Percentiles rank a stretch among this genome's conserved stretches.
Conservation (phyloP, 345 rosid genomes). For the Nasturtium officinale region DNA sequence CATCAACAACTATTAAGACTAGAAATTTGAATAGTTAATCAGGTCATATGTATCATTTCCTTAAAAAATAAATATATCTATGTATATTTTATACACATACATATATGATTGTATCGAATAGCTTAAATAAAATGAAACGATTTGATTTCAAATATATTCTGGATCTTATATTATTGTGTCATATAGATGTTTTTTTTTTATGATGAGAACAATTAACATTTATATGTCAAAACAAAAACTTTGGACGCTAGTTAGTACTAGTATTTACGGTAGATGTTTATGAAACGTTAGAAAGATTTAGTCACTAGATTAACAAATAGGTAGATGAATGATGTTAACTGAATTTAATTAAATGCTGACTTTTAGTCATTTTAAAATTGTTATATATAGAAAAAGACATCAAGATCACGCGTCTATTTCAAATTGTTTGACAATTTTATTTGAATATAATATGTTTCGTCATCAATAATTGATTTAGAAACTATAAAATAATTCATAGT, state of each 20-base stretch:
- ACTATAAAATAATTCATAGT: background rate
- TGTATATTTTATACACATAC: background rate
- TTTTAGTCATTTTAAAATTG: background rate
- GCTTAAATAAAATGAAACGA: background rate
- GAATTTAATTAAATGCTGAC: background rate
- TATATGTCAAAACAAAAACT: background rate
- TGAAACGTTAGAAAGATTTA: background rate
- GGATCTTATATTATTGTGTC: background rate
- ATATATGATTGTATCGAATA: background rate
- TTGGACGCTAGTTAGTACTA: background rate
- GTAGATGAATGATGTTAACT: background rate
- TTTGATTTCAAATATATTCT: background rate
- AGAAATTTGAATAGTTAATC: background rate
- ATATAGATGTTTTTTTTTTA: background rate
- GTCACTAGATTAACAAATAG: background rate
- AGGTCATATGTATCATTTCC: conserved; percentile 13
- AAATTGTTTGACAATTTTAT: conserved; percentile 1
- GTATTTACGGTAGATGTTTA: background rate
- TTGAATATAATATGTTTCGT: background rate
- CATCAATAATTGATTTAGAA: conserved; percentile 1
- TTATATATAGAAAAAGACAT: background rate
- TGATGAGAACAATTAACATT: background rate
- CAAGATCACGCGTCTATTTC: background rate
- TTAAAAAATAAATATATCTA: background rate
- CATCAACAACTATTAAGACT: conserved; percentile 16